Base-by-base conservation (phyloP, 2,329 filamentous ascomycete species). In the Aspergillus ochraceus region DNA sequence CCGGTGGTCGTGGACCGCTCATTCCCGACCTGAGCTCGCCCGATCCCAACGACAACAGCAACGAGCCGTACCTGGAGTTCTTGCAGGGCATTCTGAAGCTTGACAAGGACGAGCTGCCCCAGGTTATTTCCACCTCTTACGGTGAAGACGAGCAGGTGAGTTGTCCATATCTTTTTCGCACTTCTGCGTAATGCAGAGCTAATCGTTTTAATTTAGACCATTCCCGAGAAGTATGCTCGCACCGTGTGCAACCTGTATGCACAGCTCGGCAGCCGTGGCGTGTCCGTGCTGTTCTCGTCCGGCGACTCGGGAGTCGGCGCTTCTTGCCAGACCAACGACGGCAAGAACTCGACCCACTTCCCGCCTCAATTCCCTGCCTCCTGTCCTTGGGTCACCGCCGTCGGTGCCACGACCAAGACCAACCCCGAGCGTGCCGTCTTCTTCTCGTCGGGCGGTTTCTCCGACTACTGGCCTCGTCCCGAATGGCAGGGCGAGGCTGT, bases 181-280 rank as follows among this genome's bases (percentile, higher is more conserved):
- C 17, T 19, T 4, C n/a, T 19, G 11, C 11, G 12, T 22, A 4
- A 19, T 6, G 3, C 2, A 14, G 6, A 6, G 39, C 17, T 39
- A 32, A 26, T 50, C 17, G 10, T 10, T 36, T 24, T 52, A 54
- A 63, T 52, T 50, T 20, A 73, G 70, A 74, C 70, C 52, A 66
- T 78, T 17, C 75, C 76, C 3, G 66, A 68, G 32, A 65, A 55
- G 29, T 78, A 79, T 61, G 75, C 77, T 54, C 66, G 65, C 49
- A 64, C 65, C 22, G 75, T 80, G 49, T 81, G 79, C 65, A 76
- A 74, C 61, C 69, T 80, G 46, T 80, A 73, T 67, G 74, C 80
- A 55, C 83, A 84, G 64, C 78, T 84, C 24, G 81, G 80, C 19
- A 75, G 80, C 59, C 80, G 81, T 52, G 81, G 81, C 24, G 78